Evolutionary conservation across 225 moss, liverwort and hornwort genomes (phyloP).

Genomic region (Physcomitrellopsis africana): DNA sequence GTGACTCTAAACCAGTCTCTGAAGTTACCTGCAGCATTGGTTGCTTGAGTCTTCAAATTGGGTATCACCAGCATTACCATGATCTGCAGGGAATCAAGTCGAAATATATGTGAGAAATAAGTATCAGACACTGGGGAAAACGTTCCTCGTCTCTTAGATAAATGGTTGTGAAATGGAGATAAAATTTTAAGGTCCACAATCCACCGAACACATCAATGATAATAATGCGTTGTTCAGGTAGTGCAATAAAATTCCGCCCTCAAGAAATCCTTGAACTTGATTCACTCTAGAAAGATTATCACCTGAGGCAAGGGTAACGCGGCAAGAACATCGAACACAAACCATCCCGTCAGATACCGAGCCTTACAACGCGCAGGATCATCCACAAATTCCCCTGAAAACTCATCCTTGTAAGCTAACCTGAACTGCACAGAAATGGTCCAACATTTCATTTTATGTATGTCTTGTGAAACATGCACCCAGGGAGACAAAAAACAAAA

Average conservation of each 20-base stretch:
- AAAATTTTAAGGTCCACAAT: neutral
- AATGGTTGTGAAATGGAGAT: neutral
- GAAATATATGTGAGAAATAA: slow-evolving; percentile 5
- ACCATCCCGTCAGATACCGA: slow-evolving; percentile 66
- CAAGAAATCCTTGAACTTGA: neutral
- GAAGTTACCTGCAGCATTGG: slow-evolving; percentile 60
- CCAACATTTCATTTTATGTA: slow-evolving; percentile 13
- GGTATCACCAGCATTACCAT: slow-evolving; percentile 72
- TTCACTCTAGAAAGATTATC: slow-evolving; percentile 2
- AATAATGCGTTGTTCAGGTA: neutral
- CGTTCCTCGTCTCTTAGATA: neutral
- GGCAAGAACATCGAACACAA: slow-evolving; percentile 62
- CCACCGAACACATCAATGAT: neutral
- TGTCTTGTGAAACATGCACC: neutral
- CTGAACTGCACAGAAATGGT: slow-evolving; percentile 58
- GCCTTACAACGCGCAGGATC: slow-evolving; percentile 58
- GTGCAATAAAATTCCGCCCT: slow-evolving; percentile 5
- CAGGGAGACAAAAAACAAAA: neutral
- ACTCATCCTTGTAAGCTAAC: slow-evolving; percentile 58
- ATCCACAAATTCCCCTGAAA: slow-evolving; percentile 64
- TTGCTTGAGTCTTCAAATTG: slow-evolving; percentile 14
- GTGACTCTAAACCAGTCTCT: slow-evolving; percentile 63
- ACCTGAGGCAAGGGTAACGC: slow-evolving; percentile 85
- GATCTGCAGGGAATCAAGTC: slow-evolving; percentile 48
- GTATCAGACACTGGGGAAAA: neutral